Evolutionary conservation across 805 yeast species (phyloP), one percentile per base, ranked within the genome.

Genomic region (Lachancea sp.): DNA sequence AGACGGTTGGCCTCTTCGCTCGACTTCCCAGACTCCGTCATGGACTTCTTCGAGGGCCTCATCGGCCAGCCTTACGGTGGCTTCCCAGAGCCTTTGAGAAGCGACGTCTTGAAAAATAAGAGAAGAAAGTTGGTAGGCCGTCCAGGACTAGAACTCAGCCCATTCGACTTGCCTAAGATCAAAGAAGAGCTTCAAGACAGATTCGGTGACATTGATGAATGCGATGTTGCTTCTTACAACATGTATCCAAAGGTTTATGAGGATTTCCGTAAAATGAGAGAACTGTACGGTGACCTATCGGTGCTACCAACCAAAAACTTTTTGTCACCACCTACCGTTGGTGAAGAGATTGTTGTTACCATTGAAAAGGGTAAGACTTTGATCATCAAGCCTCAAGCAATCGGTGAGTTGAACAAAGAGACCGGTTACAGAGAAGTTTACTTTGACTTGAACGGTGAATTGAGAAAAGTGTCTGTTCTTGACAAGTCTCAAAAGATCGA

Each of bases 41-140:
- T 93, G 66, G 99, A 93, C 70, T 93, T 93, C 79, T 89, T 93
- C 78, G 96, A 93, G 74, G 99, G 99, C 59, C 78, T 93, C 66
- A 93, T 93, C 86, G 99, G 99, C 65, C 93, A 93, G 55, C 99
- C 99, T 62, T 88, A 87, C 65, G 99, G 99, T 56, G 99, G 99
- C 8, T 93, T 93, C 95, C 99, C 99, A 49, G 99, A 93, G 72
- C 99, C 99, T 33, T 75, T 93, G 69, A 82, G 99, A 72, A 76
- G 96, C 33, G 87, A 90, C 67, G 78, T 93, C 51, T 79, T 93
- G 62, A 80, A 81, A 60, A 95, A 90, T 66, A 89, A 89, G 82
- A 85, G 99, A 73, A 81, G 85, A 71, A 88, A 88, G 71, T 78
- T 93, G 69, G 78, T 81, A 50, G 71, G 74, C 55, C 82, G 99